These are phyloP conservation scores for Trichoderma erinaceum DNA, from an alignment of 495 filamentous ascomycete genomes.

Conservation along the genomic window DNA sequence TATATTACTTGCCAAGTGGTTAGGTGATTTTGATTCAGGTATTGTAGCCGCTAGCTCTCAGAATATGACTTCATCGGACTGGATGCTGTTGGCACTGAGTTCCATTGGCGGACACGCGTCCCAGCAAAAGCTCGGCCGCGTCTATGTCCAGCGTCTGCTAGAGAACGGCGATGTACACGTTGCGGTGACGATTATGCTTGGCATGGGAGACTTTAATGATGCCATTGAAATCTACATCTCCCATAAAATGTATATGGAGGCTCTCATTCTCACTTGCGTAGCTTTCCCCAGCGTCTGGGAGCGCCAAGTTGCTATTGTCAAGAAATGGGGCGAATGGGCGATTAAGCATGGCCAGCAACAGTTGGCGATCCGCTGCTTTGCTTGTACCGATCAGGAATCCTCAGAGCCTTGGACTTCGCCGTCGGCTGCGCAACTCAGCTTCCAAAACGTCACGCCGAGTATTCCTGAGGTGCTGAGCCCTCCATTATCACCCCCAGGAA, in stretches of 20 bases:
- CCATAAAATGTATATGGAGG: constrained; percentile 86
- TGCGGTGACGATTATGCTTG: constrained; percentile 83
- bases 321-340: constrained; percentile 92
- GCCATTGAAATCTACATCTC: constrained; percentile 96
- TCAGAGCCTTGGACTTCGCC: constrained; percentile 79
- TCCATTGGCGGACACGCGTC: constrained; percentile 74
- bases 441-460: constrained; percentile 40
- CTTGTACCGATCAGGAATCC: constrained; percentile 70
- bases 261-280: constrained; percentile 70
- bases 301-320: constrained; percentile 75
- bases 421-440: constrained; percentile 61
- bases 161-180: constrained; percentile 89
- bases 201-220: constrained; percentile 87
- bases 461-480: constrained; percentile 52
- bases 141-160: constrained; percentile 84
- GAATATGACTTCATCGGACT: constrained; percentile 81
- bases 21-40: constrained; percentile 78
- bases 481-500: constrained; percentile 49
- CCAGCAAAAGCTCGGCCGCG: constrained; percentile 83
- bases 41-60: constrained; percentile 74
- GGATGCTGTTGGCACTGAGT: constrained; percentile 94
- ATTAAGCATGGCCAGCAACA: constrained; percentile 80
- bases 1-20: constrained; percentile 83
- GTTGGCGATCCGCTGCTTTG: constrained; percentile 87
- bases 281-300: constrained; percentile 79